Evolutionary conservation across 2,329 filamentous ascomycete genomes (phyloP).

Genomic region (Mycosphaerella sp.): DNA sequence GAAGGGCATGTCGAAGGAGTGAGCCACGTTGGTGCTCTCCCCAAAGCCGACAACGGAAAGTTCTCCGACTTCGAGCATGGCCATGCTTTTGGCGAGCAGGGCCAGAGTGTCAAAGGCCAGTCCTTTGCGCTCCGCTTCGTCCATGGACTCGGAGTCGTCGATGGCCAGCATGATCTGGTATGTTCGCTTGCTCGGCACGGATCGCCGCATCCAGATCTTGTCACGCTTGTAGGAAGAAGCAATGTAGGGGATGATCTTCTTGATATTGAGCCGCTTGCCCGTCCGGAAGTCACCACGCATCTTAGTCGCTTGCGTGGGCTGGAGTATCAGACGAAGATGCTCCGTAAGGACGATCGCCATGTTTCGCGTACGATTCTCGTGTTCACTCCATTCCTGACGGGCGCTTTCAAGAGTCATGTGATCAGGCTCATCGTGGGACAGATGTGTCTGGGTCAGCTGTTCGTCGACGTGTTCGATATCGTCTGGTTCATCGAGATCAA

Average conservation of each 20-base stretch:
- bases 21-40: slow-evolving; percentile 71
- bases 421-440: slow-evolving; percentile 37
- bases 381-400: slow-evolving; percentile 72
- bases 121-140: slow-evolving; percentile 66
- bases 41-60: slow-evolving; percentile 91
- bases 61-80: slow-evolving; percentile 91
- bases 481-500: slow-evolving; percentile 31
- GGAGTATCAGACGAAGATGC: slow-evolving; percentile 90
- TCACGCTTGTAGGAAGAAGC: slow-evolving; percentile 97
- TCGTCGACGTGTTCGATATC: slow-evolving; percentile 44
- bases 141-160: slow-evolving; percentile 93
- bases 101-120: slow-evolving; percentile 92
- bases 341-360: slow-evolving; percentile 87
- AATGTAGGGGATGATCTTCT: slow-evolving; percentile 98
- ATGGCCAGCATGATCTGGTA: slow-evolving; percentile 98
- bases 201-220: slow-evolving; percentile 99
- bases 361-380: slow-evolving; percentile 76
- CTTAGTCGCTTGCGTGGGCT: slow-evolving; percentile 90
- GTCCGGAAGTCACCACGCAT: slow-evolving; percentile 95
- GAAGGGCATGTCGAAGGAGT: slow-evolving; percentile 78
- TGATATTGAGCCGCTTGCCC: slow-evolving; percentile 97
- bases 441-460: slow-evolving; percentile 67
- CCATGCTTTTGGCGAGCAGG: slow-evolving; percentile 77
- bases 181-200: slow-evolving; percentile 81
- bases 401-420: slow-evolving; percentile 45